Base-by-base conservation (phyloP, 495 filamentous ascomycete species). In the Penicillium samsonianum region DNA sequence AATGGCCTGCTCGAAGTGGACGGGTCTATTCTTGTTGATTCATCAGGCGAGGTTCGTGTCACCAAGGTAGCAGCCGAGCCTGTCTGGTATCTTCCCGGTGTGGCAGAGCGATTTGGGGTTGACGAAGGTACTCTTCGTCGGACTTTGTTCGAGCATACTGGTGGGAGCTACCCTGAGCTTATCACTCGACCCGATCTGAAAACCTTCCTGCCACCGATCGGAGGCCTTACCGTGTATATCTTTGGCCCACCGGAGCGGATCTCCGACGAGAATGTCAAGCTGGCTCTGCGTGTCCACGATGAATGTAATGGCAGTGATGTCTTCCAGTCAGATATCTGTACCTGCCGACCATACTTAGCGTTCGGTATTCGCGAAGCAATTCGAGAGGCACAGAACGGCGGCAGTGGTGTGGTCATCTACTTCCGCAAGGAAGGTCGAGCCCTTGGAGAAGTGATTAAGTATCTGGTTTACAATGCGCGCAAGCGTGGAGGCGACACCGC, bases 291-390 rank as follows among this genome's bases (percentile, higher is more conserved):
- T 50, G 88, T 98, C 45, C 94, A 98, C 73, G 94, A 98, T 72
- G 94, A 97, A 76, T 92, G 92, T 78, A 98, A 98, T 71, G 93
- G 94, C 53, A 92, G 89, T 72, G 94, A 98, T 80, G 94, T 98
- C 52, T 98, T 98, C 73, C 92, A 96, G 57, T 96, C 91, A 33
- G 94, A 98, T 73, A 98, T 98, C 70, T 98, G 94, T 76, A 98
- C 94, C 26, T 97, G 94, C 73, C 85, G 94, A 42, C 94, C 94
- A 31, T 98, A 98, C 67, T 84, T 98, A 55, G 94, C 96, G 61
- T 98, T 94, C 67, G 94, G 94, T 31, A 92, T 98, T 54, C 90
- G 92, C 63, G 94, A 98, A 73, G 94, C 94, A 7, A 93, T 98
- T 58, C 93, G 92, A 63, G 91, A 97, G 75, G 94, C 94, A 12